phyloP scores from a whole-genome alignment of 352 stramenopile species.

The Pythium myriotylum region DNA sequence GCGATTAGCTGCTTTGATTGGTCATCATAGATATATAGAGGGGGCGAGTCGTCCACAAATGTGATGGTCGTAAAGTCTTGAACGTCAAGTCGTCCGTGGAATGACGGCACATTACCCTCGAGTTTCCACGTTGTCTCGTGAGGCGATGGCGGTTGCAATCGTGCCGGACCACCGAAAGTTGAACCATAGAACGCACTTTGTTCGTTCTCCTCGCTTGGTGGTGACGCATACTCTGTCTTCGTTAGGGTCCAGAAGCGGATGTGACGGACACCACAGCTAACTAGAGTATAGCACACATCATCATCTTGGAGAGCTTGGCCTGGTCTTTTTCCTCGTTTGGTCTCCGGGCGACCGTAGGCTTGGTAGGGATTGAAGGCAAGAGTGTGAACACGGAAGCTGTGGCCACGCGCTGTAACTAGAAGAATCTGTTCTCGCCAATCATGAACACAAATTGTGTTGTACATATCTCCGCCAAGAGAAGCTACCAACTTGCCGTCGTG shows the following conservation, averaged over 20 bases:
- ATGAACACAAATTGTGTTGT: constrained; percentile 80
- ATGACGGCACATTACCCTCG: constrained; percentile 71
- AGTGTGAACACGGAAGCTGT: constrained; percentile 68
- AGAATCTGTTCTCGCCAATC: constrained; percentile 68
- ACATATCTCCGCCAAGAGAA: constrained; percentile 72
- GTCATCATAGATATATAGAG: constrained; percentile 61
- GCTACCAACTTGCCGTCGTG: constrained; percentile 71
- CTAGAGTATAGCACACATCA: constrained; percentile 70
- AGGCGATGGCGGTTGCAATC: constrained; percentile 50
- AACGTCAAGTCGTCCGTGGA: constrained; percentile 64
- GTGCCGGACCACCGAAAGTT: constrained; percentile 54
- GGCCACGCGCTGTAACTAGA: constrained; percentile 54
- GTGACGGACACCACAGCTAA: constrained; percentile 72
- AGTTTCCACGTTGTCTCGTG: constrained; percentile 75
- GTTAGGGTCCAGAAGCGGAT: constrained; percentile 79
- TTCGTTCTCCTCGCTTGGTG: constrained; percentile 46
- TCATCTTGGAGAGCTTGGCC: constrained; percentile 72
- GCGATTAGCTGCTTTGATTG: constrained; percentile 44
- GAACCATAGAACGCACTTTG: constrained; percentile 67
- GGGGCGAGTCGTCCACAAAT: constrained; percentile 72
- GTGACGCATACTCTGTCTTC: constrained; percentile 50
- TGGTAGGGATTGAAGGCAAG: constrained; percentile 77
- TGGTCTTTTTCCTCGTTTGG: constrained; percentile 46
- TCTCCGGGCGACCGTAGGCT: constrained; percentile 60
- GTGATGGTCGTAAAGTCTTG: constrained; percentile 72